Percentiles rank a stretch among this genome's conserved stretches.
phyloP scores from a whole-genome alignment of 129 eudicot species.

The Apium graveolens region DNA sequence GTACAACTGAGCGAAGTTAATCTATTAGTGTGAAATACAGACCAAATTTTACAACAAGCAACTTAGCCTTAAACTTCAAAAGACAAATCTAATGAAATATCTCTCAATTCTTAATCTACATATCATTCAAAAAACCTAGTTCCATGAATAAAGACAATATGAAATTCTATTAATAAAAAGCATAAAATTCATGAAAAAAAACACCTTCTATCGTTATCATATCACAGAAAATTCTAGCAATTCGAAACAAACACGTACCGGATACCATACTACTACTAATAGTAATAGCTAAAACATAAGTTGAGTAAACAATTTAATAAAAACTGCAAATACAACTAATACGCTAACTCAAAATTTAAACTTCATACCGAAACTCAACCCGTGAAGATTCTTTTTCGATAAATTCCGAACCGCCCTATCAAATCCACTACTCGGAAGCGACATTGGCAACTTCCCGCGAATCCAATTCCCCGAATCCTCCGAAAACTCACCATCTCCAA shows the following conservation, averaged over 20 bases:
- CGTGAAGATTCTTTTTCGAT: slow-evolving; percentile 8
- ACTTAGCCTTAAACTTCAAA: neutral
- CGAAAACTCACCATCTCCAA: slow-evolving; percentile 41
- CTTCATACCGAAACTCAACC: slow-evolving; percentile 14
- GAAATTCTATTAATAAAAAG: neutral
- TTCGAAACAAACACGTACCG: neutral
- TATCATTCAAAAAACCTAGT: neutral
- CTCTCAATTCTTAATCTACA: neutral
- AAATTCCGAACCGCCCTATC: slow-evolving; percentile 17
- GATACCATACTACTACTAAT: neutral
- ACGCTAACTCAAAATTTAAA: no score
- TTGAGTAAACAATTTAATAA: neutral
- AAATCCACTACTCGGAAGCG: slow-evolving; percentile 30
- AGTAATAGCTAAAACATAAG: neutral
- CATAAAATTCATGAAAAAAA: neutral
- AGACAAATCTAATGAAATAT: neutral
- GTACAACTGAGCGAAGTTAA: neutral
- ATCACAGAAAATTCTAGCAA: neutral
- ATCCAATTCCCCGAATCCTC: slow-evolving; percentile 51
- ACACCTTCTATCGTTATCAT: neutral
- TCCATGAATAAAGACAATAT: neutral
- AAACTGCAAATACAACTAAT: neutral
- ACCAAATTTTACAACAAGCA: neutral
- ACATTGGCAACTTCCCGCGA: slow-evolving; percentile 29
- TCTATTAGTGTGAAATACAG: neutral